Conservation (phyloP, 805 yeast species). For the Metschnikowia santaceciliae region DNA sequence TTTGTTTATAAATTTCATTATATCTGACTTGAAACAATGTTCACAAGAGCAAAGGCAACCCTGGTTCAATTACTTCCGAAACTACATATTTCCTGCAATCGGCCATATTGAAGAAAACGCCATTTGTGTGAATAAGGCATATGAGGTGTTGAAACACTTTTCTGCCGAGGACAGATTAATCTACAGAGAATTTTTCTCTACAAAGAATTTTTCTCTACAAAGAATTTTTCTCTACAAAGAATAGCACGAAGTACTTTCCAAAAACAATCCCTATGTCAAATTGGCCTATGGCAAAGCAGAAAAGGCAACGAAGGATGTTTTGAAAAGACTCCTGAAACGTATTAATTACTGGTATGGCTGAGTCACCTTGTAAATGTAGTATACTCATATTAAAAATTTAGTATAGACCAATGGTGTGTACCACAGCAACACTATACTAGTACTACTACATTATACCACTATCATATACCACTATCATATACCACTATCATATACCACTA, state of each 20-base stretch:
- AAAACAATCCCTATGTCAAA: conserved; percentile 52
- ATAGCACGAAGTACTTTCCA: conserved; percentile 47
- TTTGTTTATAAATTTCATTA: conserved; percentile 30
- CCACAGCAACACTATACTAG: too few relatives aligned
- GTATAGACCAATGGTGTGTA: too few relatives aligned
- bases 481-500: too few relatives aligned
- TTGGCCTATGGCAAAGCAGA: conserved; percentile 66
- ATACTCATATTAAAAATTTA: too few relatives aligned
- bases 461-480: too few relatives aligned
- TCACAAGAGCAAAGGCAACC: conserved; percentile 13
- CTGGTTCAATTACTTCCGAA: conserved; percentile 63
- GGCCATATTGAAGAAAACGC: conserved; percentile 53
- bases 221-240: too few relatives aligned
- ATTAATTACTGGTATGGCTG: too few relatives aligned
- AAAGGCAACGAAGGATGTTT: conserved; percentile 69
- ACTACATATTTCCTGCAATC: conserved; percentile 62
- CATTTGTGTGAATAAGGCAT: conserved; percentile 58
- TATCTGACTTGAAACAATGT: conserved; percentile 27
- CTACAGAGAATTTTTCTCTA: conserved; percentile 77
- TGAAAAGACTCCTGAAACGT: conserved; percentile 67
- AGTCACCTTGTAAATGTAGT: too few relatives aligned
- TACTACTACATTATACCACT: too few relatives aligned
- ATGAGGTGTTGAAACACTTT: conserved; percentile 47
- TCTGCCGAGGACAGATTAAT: conserved; percentile 64
- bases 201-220: conserved; percentile 53